Evolutionary conservation across 2,329 filamentous ascomycete genomes (phyloP), one percentile per base, ranked within the genome.

Genomic region (Sarocladium kiliense): DNA sequence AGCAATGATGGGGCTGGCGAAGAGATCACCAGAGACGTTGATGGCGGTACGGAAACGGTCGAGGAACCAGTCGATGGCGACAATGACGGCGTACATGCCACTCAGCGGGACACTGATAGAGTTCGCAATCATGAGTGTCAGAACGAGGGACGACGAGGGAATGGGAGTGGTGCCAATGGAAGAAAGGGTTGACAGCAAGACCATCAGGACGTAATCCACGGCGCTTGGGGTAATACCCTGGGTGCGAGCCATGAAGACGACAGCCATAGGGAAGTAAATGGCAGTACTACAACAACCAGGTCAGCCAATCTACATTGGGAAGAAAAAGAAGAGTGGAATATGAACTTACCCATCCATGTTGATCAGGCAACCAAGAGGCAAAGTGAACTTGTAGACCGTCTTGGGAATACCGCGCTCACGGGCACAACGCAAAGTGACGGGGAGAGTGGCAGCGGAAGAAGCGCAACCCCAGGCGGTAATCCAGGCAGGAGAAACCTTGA

Each of bases 11-110:
- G 57, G 62, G 16, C 37, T 27, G 7, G 63, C 65, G 9, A 73
- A 79, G 1, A 78, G 58, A 62, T 81, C 78, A n/a, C 75, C 75
- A 34, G 70, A 74, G 42, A 81, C 77, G 57, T 81, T 81, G 54
- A 74, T 62, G 3, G 74, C 71, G 0, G 78, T 81, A 16, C 78
- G 70, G 71, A 81, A 81, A 26, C 78, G 74, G 64, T 81, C 78
- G n/a, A 80, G 67, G 63, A 81, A 74, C 78, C 77, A 81, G 58
- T 80, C 77, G 44, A 80, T 79, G 23, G 77, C 77, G 2, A 79
- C 72, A 14, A 80, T 75, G 39, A 80, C 76, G 21, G 73, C 77
- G 58, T 76, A 79, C 76, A 79, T 78, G 18, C 69, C 72, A 0
- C 74, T 78, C 32, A 78, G 63, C 1, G 70, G 68, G 1, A 80